Conservation (phyloP, 2,329 filamentous ascomycete species). For the Cladophialophora carrionii region DNA sequence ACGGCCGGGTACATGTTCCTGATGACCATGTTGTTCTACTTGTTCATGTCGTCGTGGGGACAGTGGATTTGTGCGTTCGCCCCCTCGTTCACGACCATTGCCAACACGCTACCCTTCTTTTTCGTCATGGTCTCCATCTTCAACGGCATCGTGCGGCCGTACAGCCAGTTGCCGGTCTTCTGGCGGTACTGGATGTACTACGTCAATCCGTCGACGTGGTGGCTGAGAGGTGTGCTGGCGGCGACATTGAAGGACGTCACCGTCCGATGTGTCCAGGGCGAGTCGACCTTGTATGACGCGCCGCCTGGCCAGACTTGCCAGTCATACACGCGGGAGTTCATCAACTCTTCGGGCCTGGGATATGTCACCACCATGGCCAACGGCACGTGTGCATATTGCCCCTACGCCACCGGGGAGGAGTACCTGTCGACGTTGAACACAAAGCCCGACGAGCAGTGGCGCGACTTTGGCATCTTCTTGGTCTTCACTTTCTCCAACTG, state of each 20-base stretch:
- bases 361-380: constrained; percentile 65
- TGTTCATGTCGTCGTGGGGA: constrained; percentile 76
- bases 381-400: constrained; percentile 69
- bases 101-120: constrained; percentile 75
- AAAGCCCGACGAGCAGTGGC: constrained; percentile 66
- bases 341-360: constrained; percentile 47
- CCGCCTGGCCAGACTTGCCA: constrained; percentile 67
- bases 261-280: constrained; percentile 58
- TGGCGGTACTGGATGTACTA: constrained; percentile 56
- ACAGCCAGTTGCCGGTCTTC: constrained; percentile 57
- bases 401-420: constrained; percentile 65
- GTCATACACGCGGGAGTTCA: constrained; percentile 66
- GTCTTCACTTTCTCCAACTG: constrained; percentile 72
- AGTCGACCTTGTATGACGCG: constrained; percentile 67
- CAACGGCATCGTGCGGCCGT: constrained; percentile 76
- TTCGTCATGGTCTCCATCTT: constrained; percentile 77
- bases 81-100: constrained; percentile 76
- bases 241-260: constrained; percentile 60
- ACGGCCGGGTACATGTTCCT: constrained; percentile 75
- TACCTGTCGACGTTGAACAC: constrained; percentile 66
- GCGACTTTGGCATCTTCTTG: constrained; percentile 72
- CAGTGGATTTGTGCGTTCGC: constrained; percentile 86
- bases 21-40: constrained; percentile 76
- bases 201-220: constrained; percentile 70
- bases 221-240: constrained; percentile 70